phyloP scores from a whole-genome alignment of 257 asterid genomes.

The Gentiana dahurica region DNA sequence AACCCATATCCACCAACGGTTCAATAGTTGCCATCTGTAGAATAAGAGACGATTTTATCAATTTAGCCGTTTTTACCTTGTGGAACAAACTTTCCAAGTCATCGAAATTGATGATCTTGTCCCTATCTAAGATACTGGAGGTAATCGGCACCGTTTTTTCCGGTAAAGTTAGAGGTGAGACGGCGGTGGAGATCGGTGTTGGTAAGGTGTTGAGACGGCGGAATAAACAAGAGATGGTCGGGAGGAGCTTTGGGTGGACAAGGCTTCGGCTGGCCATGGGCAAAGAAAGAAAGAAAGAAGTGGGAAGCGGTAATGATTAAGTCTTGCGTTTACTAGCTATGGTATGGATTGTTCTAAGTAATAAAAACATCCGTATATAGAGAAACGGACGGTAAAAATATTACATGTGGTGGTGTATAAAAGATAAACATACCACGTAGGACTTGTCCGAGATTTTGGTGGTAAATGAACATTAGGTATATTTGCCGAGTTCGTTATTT shows the following conservation, averaged over 20 bases:
- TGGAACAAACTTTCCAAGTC: constrained; percentile 33
- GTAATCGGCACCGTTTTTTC: constrained; percentile 7
- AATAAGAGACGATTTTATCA: constrained; percentile 34
- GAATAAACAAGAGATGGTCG: constrained; percentile 14
- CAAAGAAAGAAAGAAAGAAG: not conserved
- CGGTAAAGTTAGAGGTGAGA: constrained; percentile 17
- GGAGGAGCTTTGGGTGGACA: constrained; percentile 23
- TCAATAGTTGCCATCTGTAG: constrained; percentile 32
- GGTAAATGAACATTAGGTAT: too few species aligned
- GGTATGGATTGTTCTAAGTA: too few species aligned
- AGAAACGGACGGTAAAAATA: too few species aligned
- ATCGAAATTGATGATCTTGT: constrained; percentile 19
- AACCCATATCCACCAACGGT: constrained; percentile 46
- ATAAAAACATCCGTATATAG: too few species aligned
- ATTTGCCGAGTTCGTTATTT: too few species aligned
- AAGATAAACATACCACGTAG: too few species aligned
- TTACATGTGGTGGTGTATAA: too few species aligned
- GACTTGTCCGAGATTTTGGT: too few species aligned
- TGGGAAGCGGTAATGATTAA: too few species aligned
- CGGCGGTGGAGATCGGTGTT: constrained; percentile 17
- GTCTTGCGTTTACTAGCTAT: too few species aligned
- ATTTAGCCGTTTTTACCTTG: constrained; percentile 30
- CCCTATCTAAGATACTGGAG: not conserved
- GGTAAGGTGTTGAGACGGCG: constrained; percentile 32
- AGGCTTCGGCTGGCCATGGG: constrained; percentile 37